A percentile compares a stretch with the other conserved stretches of the same genome.
phyloP scores from a whole-genome alignment of 2,329 filamentous ascomycete species.

The Zymoseptoria crescenta region DNA sequence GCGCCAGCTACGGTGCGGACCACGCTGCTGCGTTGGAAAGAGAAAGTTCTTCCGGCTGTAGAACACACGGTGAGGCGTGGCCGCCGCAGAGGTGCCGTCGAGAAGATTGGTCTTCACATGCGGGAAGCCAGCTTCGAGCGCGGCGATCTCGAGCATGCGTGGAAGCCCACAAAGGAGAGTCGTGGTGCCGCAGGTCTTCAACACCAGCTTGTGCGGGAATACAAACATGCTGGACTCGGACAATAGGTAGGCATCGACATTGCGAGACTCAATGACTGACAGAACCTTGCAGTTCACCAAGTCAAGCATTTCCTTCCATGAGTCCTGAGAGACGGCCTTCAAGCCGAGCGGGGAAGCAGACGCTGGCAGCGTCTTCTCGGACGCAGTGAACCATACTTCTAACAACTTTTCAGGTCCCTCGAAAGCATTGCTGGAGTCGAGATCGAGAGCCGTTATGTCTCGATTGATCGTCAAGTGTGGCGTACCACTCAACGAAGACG shows the following conservation, averaged over 20 bases:
- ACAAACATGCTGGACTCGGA: slow-evolving; percentile 99
- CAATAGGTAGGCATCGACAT: slow-evolving; percentile 91
- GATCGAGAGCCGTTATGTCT: slow-evolving; percentile 73
- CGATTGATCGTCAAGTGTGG: slow-evolving; percentile 95
- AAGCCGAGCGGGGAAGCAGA: slow-evolving; percentile 67
- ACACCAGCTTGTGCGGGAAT: slow-evolving; percentile 97
- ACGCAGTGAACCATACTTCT: slow-evolving; percentile 94
- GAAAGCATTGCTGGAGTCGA: slow-evolving; percentile 93
- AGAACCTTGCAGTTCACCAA: slow-evolving; percentile 98
- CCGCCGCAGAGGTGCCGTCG: slow-evolving; percentile 63
- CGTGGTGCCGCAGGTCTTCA: slow-evolving; percentile 97
- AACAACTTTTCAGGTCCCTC: slow-evolving; percentile 97
- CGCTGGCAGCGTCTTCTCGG: slow-evolving; percentile 62
- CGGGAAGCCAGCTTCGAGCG: slow-evolving; percentile 79
- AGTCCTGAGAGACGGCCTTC: slow-evolving; percentile 74
- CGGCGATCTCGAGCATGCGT: slow-evolving; percentile 86
- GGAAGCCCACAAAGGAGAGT: slow-evolving; percentile 84
- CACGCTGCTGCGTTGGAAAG: slow-evolving; percentile 87
- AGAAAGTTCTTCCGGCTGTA: slow-evolving; percentile 99
- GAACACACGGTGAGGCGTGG: slow-evolving; percentile 90
- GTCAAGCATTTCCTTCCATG: slow-evolving; percentile 95
- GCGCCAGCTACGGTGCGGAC: slow-evolving; percentile 94
- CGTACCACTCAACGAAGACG: slow-evolving; percentile 67
- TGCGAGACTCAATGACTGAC: slow-evolving; percentile 84
- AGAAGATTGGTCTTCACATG: slow-evolving; percentile 61